Evolutionary conservation across 139 green algal species (phyloP), one percentile per base, ranked within the genome.

Genomic region (Micractinium sp.): DNA sequence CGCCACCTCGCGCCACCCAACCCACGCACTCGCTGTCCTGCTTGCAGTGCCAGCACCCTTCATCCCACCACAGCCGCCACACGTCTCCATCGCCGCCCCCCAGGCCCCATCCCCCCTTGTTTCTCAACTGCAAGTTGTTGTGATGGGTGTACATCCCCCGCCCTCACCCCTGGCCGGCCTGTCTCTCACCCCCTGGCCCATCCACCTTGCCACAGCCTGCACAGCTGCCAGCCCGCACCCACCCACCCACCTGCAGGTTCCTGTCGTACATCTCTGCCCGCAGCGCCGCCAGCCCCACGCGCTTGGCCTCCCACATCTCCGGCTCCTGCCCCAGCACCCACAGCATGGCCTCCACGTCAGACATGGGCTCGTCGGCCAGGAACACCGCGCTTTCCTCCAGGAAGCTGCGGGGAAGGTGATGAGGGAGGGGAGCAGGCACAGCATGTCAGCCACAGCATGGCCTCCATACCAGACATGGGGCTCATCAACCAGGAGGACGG

Each of bases 221-320:
- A 1, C 22, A 75, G 5, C 29, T 3, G 9, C 47, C 9, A 16
- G 47, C 47, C 47, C 47, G 16, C 20, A 29, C 63, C 63, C 20
- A 73, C 22, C 63, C 20, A 35, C 85, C 47, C 73, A 86, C 86
- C 78, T 90, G 76, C 76, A 90, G 61, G 87, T 92, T 92, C 25
- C 89, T n/a, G 60, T 92, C 89, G 81, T 92, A 92, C 89, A 92
- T 66, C 60, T 89, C 82, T 2, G 38, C 38, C 31, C 89, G 74
- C 89, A 92, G 87, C 31, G 85, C 81, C 29, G 29, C 39, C 89
- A 92, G 73, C 27, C 66, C 89, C 67, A 85, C 61, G 3, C 33
- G 35, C 77, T 92, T 92, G 31, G 89, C 89, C 38, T 82, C 85
- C 19, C 61, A 31, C 31, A 63, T 18, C 29, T 71, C 75, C 1